Conservation (phyloP, 139 green algal species). For the Desmodesmus armatus region DNA sequence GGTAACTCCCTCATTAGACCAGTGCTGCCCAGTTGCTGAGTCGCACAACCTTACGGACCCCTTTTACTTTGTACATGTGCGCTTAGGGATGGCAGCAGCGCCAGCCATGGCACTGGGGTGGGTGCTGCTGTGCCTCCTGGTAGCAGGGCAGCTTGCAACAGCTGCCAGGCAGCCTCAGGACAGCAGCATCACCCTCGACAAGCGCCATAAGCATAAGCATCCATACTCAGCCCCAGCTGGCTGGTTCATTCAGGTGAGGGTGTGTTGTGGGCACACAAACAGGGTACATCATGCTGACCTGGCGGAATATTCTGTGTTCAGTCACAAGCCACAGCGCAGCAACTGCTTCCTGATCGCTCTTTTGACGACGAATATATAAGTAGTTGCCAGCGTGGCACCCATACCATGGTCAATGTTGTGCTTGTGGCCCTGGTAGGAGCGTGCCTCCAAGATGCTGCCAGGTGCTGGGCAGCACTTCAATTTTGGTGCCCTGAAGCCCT, state of each 20-base stretch:
- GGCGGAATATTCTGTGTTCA: neutral
- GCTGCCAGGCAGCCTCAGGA: constrained; percentile 1
- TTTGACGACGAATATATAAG: neutral
- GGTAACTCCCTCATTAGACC: too few species aligned
- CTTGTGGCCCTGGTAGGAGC: constrained; percentile 60
- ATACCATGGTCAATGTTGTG: neutral
- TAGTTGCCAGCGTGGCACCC: neutral
- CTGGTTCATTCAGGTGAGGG: constrained; percentile 60
- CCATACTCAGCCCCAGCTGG: constrained; percentile 42
- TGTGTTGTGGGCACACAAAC: neutral
- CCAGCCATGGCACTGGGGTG: too few species aligned
- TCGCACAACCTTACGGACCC: too few species aligned
- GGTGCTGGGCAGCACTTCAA: constrained; percentile 72
- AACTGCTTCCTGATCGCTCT: neutral
- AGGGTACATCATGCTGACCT: neutral
- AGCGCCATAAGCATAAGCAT: constrained; percentile 1
- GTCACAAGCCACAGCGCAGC: neutral
- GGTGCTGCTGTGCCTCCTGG: too few species aligned
- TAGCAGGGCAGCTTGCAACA: neutral
- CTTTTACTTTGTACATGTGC: too few species aligned
- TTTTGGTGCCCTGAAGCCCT: constrained; percentile 68
- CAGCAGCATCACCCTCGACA: neutral
- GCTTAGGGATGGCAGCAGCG: too few species aligned
- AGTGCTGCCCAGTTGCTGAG: too few species aligned
- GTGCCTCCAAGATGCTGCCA: constrained; percentile 71